phyloP scores from a whole-genome alignment of 1,139 yeast genomes.

The Suhomyces wounanorum region DNA sequence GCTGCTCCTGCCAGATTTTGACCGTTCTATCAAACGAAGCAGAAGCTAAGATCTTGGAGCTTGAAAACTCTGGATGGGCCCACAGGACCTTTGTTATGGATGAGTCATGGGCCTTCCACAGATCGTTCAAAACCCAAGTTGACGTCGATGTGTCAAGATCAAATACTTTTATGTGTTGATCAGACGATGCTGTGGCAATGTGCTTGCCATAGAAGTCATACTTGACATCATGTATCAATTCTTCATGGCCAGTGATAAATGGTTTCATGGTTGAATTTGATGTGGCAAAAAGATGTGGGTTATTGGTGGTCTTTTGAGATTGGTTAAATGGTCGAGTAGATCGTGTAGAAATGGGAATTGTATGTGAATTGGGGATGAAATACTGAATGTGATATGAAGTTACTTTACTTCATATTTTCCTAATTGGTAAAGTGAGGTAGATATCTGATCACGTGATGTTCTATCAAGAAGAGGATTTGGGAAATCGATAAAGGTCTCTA shows the following conservation, averaged over 20 bases:
- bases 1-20: constrained; percentile 87
- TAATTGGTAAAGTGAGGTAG: background rate
- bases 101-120: constrained; percentile 95
- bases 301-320: background rate
- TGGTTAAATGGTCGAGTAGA: background rate
- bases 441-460: background rate
- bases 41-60: constrained; percentile 69
- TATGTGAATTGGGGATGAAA: background rate
- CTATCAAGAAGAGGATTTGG: background rate
- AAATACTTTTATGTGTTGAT: constrained; percentile 87
- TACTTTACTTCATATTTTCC: no score
- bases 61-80: constrained; percentile 95
- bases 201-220: constrained; percentile 90
- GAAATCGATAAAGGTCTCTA: no score
- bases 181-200: constrained; percentile 89
- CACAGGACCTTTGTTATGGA: constrained; percentile 79
- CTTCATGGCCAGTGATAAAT: constrained; percentile 87
- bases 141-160: constrained; percentile 59
- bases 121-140: constrained; percentile 79
- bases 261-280: constrained; percentile 47
- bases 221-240: constrained; percentile 81
- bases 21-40: constrained; percentile 90
- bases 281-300: background rate
- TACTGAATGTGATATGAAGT: background rate
- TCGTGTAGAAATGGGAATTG: background rate